Evolutionary conservation across 192 early-diverging fungal species (phyloP).

Genomic region (Entrophospora sp.): DNA sequence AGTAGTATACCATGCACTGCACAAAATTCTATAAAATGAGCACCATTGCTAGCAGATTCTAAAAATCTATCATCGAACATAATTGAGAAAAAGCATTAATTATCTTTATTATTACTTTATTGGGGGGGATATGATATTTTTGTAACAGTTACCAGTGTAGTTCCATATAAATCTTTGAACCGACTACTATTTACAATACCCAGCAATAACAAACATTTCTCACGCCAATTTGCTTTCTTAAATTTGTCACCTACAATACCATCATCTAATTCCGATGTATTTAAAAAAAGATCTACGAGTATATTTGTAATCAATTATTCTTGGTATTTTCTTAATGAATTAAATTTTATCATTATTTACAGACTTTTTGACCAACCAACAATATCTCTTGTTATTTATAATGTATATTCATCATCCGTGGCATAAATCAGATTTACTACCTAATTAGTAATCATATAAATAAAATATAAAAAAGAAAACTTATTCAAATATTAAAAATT

Average conservation of each 20-base stretch:
- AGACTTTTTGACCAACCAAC: slow-evolving; percentile 75
- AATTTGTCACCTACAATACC: slow-evolving; percentile 93
- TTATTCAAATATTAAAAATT: too few relatives aligned
- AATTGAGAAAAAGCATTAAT: too few relatives aligned
- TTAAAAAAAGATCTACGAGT: slow-evolving; percentile 73
- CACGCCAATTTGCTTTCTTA: slow-evolving; percentile 80
- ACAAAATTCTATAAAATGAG: slow-evolving; percentile 92
- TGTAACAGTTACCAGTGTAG: slow-evolving; percentile 71
- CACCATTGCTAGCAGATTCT: slow-evolving; percentile 88
- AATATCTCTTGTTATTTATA: slow-evolving; percentile 71
- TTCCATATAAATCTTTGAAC: slow-evolving; percentile 89
- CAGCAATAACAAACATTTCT: slow-evolving; percentile 86
- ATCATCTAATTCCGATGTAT: slow-evolving; percentile 68
- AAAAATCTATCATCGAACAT: slow-evolving; percentile 81
- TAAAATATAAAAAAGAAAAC: too few relatives aligned
- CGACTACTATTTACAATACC: slow-evolving; percentile 88
- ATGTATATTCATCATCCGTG: slow-evolving; percentile 76
- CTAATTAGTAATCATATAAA: slow-evolving; percentile 22
- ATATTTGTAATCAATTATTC: slow-evolving; percentile 29
- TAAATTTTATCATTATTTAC: slow-evolving; percentile 38
- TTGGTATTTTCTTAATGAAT: slow-evolving; percentile 4
- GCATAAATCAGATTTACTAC: slow-evolving; percentile 80
- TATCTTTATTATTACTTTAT: too few relatives aligned
- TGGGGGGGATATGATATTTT: not conserved
- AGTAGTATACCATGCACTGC: slow-evolving; percentile 78